Evolutionary conservation across 2,329 filamentous ascomycete genomes (phyloP), one percentile per base, ranked within the genome.

Genomic region (Plenodomus lindquistii): DNA sequence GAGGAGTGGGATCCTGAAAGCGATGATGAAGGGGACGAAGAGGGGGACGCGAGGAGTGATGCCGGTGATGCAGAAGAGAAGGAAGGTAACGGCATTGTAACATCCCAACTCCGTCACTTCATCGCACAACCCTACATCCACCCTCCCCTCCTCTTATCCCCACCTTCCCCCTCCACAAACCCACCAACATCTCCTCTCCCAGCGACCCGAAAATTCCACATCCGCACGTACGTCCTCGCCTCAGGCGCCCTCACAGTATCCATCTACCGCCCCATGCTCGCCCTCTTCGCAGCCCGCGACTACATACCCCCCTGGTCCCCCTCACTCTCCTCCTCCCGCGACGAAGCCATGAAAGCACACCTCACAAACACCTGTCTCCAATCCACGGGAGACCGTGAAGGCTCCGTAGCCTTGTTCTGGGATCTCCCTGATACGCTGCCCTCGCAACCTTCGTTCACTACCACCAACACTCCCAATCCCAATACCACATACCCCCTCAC

Each of bases 351-450:
- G 5, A 84, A 85, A 41, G 81, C 85, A 0, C 94, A 97, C 68
- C 81, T 99, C 2, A 99, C 94, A 37, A 99, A 99, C 71, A 97
- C 94, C 2, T 99, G 94, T 70, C 83, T 97, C 1, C 94, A 97
- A 70, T 81, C 82, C 22, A 66, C 67, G 18, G 62, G 70, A 37
- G 72, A 80, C 48, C 63, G 82, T 50, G 82, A 85, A 55, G 85
- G 85, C 42, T 85, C 83, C 13, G 91, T 96, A 9, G 80, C 81
- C 7, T 77, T 82, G 0, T 96, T 96, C 77, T 94, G 88, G 85
- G 77, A 81, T 4, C 75, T 97, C 0, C 78, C 82, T 0, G 67
- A 70, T 20, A 42, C 2, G 4, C 48, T 62, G 1, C 52, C 59
- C 2, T 0, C 39, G 0, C 57, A 50, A 54, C 77, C 22, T 40